A percentile compares a stretch with the other conserved stretches of the same genome.
phyloP scores from a whole-genome alignment of 345 rosid species.

The Iberis pinnata region DNA sequence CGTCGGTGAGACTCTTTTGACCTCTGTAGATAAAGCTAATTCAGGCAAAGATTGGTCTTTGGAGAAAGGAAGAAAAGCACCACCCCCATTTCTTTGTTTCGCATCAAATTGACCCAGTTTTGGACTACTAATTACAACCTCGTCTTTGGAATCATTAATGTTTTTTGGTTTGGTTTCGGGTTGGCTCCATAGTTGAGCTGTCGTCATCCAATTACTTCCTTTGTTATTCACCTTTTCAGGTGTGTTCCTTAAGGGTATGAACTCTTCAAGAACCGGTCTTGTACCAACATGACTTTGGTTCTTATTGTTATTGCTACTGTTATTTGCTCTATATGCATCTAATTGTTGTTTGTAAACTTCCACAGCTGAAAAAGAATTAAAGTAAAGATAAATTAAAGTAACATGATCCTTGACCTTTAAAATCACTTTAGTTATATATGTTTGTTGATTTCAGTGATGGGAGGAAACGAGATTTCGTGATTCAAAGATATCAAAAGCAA shows the following conservation, averaged over 20 bases:
- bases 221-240: constrained; percentile 43
- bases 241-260: constrained; percentile 70
- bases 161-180: constrained; percentile 29
- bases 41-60: constrained; percentile 69
- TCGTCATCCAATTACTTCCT: constrained; percentile 78
- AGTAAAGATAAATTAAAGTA: constrained; percentile 17
- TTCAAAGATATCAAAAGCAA: constrained; percentile 28
- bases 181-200: constrained; percentile 95
- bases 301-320: constrained; percentile 20
- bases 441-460: constrained; percentile 23
- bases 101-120: constrained; percentile 47
- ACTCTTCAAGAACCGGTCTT: constrained; percentile 80
- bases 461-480: constrained; percentile 23
- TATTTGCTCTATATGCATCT: constrained; percentile 51
- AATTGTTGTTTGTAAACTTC: constrained; percentile 83
- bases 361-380: constrained; percentile 46
- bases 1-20: constrained; percentile 38
- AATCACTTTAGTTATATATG: constrained; percentile 20
- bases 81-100: constrained; percentile 71
- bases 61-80: constrained; percentile 89
- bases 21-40: constrained; percentile 61
- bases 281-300: constrained; percentile 38
- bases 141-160: constrained; percentile 25
- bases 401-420: constrained; percentile 26
- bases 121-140: constrained; percentile 34